Conservation (phyloP, 2,329 filamentous ascomycete genomes). For the Stagonosporopsis rhizophila region DNA sequence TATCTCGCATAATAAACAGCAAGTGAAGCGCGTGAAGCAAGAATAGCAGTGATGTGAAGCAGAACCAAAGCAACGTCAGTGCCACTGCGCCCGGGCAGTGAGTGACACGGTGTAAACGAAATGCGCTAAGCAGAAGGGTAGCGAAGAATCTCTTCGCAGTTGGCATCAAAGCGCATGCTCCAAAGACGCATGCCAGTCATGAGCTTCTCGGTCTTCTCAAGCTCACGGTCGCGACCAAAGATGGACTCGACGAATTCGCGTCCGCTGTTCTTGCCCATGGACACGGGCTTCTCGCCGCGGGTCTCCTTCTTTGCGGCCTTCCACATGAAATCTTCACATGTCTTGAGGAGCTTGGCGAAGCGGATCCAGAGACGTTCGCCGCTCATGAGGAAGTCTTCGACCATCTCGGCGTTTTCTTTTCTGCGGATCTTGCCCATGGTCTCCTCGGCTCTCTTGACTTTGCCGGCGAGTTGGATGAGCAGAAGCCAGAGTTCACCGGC, state of each 20-base stretch:
- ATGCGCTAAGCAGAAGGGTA: slow-evolving; percentile 52
- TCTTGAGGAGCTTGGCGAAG: slow-evolving; percentile 84
- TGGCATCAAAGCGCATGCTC: slow-evolving; percentile 93
- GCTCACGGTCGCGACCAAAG: slow-evolving; percentile 88
- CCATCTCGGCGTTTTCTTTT: slow-evolving; percentile 76
- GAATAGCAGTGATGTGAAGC: slow-evolving; percentile 41
- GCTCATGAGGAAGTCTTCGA: slow-evolving; percentile 88
- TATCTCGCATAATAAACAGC: slow-evolving; percentile 51
- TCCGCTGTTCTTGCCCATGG: slow-evolving; percentile 89
- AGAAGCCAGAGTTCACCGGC: slow-evolving; percentile 95
- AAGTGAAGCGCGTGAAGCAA: too few relatives aligned
- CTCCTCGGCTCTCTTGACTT: slow-evolving; percentile 90
- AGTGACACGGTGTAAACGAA: slow-evolving; percentile 4
- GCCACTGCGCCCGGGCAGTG: slow-evolving; percentile 34
- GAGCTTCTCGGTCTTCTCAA: slow-evolving; percentile 88
- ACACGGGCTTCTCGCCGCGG: slow-evolving; percentile 64
- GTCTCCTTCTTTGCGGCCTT: slow-evolving; percentile 77
- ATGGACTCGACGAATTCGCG: slow-evolving; percentile 96
- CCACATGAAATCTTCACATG: slow-evolving; percentile 95
- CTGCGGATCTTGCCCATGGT: slow-evolving; percentile 74
- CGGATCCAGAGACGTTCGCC: slow-evolving; percentile 87
- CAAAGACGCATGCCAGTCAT: slow-evolving; percentile 89
- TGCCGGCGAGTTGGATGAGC: slow-evolving; percentile 90
- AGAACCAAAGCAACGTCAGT: too few relatives aligned
- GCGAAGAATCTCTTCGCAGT: slow-evolving; percentile 87